phyloP scores from a whole-genome alignment of 2,329 filamentous ascomycete species.

The Emydomyces testavorans region DNA sequence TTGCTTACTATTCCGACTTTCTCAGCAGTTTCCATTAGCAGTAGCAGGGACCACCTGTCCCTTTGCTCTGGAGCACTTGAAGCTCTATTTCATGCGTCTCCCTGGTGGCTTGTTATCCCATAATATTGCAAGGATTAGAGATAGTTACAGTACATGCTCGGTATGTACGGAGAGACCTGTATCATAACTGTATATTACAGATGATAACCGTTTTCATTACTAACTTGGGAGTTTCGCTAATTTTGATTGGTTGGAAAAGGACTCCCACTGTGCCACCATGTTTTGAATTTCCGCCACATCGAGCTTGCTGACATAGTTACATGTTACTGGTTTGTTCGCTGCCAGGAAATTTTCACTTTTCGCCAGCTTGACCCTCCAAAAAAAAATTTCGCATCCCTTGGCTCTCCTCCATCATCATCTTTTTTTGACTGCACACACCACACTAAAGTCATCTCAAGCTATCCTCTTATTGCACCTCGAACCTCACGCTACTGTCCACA shows the following conservation, averaged over 20 bases:
- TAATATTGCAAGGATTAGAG: too few relatives aligned
- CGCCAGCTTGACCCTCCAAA: background rate
- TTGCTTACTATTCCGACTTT: too few relatives aligned
- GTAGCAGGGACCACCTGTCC: too few relatives aligned
- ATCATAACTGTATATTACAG: background rate
- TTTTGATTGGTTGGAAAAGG: background rate
- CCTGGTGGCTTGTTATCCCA: too few relatives aligned
- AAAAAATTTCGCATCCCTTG: background rate
- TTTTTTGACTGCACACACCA: background rate
- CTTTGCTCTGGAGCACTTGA: too few relatives aligned
- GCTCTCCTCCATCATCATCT: background rate
- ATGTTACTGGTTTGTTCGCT: too few relatives aligned
- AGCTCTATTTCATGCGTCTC: too few relatives aligned
- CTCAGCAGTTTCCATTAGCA: too few relatives aligned
- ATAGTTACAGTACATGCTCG: too few relatives aligned
- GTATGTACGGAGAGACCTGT: too few relatives aligned
- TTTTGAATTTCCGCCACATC: constrained; percentile 3
- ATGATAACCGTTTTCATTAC: background rate
- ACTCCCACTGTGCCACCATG: background rate
- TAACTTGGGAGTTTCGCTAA: background rate
- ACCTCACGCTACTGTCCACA: constrained; percentile 7
- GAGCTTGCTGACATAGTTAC: too few relatives aligned
- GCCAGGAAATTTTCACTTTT: background rate
- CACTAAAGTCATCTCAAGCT: constrained; percentile 9
- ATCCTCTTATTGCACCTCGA: constrained; percentile 7